phyloP scores from a whole-genome alignment of 129 eudicot species.

The Centella asiatica region DNA sequence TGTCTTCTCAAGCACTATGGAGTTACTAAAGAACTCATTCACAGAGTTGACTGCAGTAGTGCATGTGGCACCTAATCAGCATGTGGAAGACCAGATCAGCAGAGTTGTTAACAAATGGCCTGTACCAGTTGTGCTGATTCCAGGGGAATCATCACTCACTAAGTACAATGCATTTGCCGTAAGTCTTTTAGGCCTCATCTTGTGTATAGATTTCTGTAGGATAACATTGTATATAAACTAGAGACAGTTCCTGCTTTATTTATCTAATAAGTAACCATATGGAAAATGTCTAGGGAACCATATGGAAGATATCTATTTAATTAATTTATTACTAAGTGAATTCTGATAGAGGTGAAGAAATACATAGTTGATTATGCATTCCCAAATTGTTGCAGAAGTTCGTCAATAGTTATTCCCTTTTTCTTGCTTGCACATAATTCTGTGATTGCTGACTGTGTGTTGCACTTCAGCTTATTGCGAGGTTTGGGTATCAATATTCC shows the following conservation, averaged over 20 bases:
- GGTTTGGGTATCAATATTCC: no score
- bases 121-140: slow-evolving; percentile 40
- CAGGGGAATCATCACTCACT: slow-evolving; percentile 41
- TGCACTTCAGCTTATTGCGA: not conserved
- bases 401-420: not conserved
- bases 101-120: slow-evolving; percentile 44
- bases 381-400: not conserved
- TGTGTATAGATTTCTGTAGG: not conserved
- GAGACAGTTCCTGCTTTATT: no score
- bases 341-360: not conserved
- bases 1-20: slow-evolving; percentile 53
- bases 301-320: no score
- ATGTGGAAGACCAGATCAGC: slow-evolving; percentile 54
- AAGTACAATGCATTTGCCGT: slow-evolving; percentile 73
- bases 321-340: no score
- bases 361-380: not conserved
- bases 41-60: slow-evolving; percentile 41
- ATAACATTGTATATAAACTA: no score
- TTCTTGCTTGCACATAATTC: not conserved
- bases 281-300: no score
- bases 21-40: slow-evolving; percentile 37
- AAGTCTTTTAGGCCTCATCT: slow-evolving; percentile 15
- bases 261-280: no score
- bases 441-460: not conserved
- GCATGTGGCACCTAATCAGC: slow-evolving; percentile 83